Base-by-base conservation (phyloP, 164 flowering plant genomes). In the Stephania cephalantha region DNA sequence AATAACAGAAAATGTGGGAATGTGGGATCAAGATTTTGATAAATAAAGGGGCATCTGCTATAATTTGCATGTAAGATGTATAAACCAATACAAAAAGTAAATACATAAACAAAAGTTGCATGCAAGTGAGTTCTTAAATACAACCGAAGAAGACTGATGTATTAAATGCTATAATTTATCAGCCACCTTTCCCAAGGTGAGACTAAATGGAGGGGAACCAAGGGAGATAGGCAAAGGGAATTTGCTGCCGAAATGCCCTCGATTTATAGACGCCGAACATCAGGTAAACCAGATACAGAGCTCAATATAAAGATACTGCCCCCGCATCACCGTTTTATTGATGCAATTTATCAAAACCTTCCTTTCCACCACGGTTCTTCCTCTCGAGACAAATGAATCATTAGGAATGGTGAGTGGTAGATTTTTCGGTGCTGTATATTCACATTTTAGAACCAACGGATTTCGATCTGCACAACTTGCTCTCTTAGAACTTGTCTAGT, bases 401-500 rank as follows among this genome's bases (percentile, higher is more conserved):
- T 13, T 13, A 58, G 64, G 64, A 58, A 12, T 58, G 64, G 64
- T n/a, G 13, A 12, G 64, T 12, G 15, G 13, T 58, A 5, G 12
- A n/a, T 58, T 9, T 1, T 4, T 18, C 3, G 6, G 64, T 12
- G 64, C 64, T 58, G 58, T 2, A 58, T 58, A n/a, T 58, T 5
- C 20, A 55, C 63, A 58, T 12, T 58, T 58, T 58, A 1, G 20
- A 12, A 58, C 2, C n/a, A 13, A 15, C 5, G 1, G 10, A 55
- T 4, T 55, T 58, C n/a, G 22, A 18, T 58, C 63, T 44, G 44
- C 35, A 66, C 55, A 63, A 5, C 52, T 45, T 8, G 7, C 76
- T 7, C 58, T 64, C 48, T 61, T 69, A 44, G 45, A 4, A 65
- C n/a, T 6, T 45, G 3, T 46, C 61, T 71, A 48, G 13, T 93